Conservation (phyloP, 116 monocot genomes). For the Posidonia oceanica region DNA sequence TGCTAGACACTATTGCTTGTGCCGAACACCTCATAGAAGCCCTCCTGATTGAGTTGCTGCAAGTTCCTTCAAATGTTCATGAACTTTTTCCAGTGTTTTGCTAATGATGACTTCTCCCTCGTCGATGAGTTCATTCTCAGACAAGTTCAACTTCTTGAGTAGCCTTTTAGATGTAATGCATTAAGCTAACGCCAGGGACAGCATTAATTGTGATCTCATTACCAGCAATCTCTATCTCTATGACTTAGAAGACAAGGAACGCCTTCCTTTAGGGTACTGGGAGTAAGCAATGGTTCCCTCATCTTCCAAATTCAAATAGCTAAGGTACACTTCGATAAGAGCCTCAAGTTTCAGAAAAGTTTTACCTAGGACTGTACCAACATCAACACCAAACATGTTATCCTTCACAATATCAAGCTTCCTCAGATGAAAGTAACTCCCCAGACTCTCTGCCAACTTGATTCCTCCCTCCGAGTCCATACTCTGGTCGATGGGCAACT, state of each 20-base stretch:
- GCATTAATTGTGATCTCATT: constrained; percentile 38
- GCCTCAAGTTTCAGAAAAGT: constrained; percentile 22
- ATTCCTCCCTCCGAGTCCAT: constrained; percentile 53
- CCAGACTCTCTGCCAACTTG: constrained; percentile 41
- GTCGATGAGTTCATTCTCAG: constrained; percentile 66
- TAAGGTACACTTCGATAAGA: constrained; percentile 53
- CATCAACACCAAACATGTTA: constrained; percentile 70
- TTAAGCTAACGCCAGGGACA: constrained; percentile 11
- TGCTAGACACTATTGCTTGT: constrained; percentile 36
- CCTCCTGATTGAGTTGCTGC: constrained; percentile 43
- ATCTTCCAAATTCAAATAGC: constrained; percentile 74
- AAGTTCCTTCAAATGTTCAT: constrained; percentile 28
- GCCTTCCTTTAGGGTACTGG: constrained; percentile 31
- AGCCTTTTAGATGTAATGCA: constrained; percentile 20
- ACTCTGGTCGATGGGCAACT: constrained; percentile 65
- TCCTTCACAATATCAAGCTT: constrained; percentile 61
- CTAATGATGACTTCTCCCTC: constrained; percentile 53
- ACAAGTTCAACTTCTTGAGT: constrained; percentile 44
- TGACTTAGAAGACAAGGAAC: constrained; percentile 30
- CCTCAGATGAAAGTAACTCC: constrained; percentile 29
- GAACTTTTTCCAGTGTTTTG: constrained; percentile 34
- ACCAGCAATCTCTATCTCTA: constrained; percentile 72
- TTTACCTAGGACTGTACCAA: constrained; percentile 41
- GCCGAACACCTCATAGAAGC: constrained; percentile 59
- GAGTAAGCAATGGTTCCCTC: constrained; percentile 41